Evolutionary conservation across 163 green algal genomes (phyloP), one percentile per base, ranked within the genome.

Genomic region (Picocystis sp.): DNA sequence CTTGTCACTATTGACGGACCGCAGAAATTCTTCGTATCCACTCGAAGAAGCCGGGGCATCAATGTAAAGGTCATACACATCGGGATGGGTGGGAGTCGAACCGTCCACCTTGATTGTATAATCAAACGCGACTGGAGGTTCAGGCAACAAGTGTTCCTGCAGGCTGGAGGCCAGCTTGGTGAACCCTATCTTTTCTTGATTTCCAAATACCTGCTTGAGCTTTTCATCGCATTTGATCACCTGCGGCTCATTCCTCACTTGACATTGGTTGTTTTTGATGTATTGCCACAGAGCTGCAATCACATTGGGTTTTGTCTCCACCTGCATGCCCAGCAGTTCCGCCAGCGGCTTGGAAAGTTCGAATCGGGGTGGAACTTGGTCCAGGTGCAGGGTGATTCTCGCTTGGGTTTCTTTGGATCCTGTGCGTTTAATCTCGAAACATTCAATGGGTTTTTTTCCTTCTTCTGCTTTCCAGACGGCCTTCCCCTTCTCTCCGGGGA

Each of bases 31-130:
- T 35, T 54, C 41, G 5, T 38, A 38, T 12, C 29, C 29, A 5
- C 29, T 38, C 5, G 29, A 38, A 12, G 29, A 38, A 38, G 29
- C 5, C 5, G 29, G 29, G 8, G 29, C 29, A 38, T 74, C 65
- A 19, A 66, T 43, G 3, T 71, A 51, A 13, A 75, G 56, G 25
- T 73, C 67, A 14, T 67, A 63, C 47, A 53, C 63, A 21, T 66
- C 49, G 2, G 58, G 63, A 15, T 46, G 56, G 2, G 53, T 33
- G 11, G 52, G 43, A 15, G 48, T 47, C 2, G 52, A 44, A 35
- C 63, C 61, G 5, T 54, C 22, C 8, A 42, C 23, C 29, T 41
- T 51, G 17, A 66, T 52, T 25, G 56, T 67, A 46, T 66, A 64
- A 33, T 66, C 59, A 15, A 66, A 29, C 19, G n/a, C 33, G 11